Evolutionary conservation across 2,329 filamentous ascomycete species (phyloP), one percentile per base, ranked within the genome.

Genomic region (Cladosporium sp.): DNA sequence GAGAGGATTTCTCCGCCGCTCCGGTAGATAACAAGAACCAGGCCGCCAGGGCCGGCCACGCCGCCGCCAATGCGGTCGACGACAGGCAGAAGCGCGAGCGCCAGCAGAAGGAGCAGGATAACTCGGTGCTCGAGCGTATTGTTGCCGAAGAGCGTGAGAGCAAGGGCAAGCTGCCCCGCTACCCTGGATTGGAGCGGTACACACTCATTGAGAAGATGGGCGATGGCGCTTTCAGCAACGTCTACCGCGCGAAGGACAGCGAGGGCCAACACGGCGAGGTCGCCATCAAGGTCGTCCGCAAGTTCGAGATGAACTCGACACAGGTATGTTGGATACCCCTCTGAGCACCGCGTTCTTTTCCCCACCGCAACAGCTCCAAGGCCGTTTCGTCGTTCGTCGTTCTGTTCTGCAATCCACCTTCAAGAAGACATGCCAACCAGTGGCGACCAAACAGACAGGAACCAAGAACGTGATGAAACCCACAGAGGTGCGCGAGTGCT

Each of bases 231-330:
- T 98, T 98, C 78, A 97, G 92, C 77, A 97, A 97, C 66, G 93
- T 98, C 59, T 98, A 97, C 72, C 85, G 89, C 37, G 93, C 93
- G 35, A 81, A 79, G 61, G 93, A 98, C 69, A 78, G 72, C 43
- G 79, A 83, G 5, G 86, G 87, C 38, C 77, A 84, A 57, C 80
- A 81, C 58, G 83, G 82, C 60, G 86, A 97, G 68, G 90, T 93
- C 33, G 93, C 92, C 62, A 97, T 98, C 79, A 98, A 98, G 73
- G 93, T 98, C 48, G 93, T 98, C 59, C 87, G 93, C 67, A 97
- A 97, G 75, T 97, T 89, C 70, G 93, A 98, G 74, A 96, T 98
- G 89, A 97, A 95, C 74, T 91, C 85, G 61, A 90, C 86, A 77
- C 93, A 97, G 89, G 93, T 98, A 81, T 82, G 90, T 86, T 57